Conservation (phyloP, 257 asterid genomes). For the Gynochthodes officinalis region DNA sequence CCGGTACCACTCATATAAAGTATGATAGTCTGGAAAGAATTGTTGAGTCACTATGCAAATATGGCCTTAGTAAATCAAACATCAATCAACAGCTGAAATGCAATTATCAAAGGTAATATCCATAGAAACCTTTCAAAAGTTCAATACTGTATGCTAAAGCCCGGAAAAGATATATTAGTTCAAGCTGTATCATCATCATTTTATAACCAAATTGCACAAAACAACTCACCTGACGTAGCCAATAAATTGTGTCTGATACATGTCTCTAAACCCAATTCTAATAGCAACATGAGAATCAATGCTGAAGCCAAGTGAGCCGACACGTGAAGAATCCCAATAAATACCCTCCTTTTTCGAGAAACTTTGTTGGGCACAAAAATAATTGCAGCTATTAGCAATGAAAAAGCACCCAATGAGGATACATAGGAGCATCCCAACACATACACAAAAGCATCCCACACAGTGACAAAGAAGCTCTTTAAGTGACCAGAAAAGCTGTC, state of each 20-base stretch:
- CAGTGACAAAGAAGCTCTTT: slow-evolving; percentile 76
- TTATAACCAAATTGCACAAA: slow-evolving; percentile 1
- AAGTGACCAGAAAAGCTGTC: slow-evolving; percentile 79
- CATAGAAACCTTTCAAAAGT: not conserved
- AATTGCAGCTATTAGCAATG: slow-evolving; percentile 60
- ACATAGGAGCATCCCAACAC: slow-evolving; percentile 79
- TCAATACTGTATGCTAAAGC: not conserved
- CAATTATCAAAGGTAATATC: not conserved
- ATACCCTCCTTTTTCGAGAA: slow-evolving; percentile 63
- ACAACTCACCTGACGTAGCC: slow-evolving; percentile 72
- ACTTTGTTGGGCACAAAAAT: slow-evolving; percentile 83
- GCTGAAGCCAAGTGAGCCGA: slow-evolving; percentile 93
- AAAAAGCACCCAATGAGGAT: slow-evolving; percentile 73
- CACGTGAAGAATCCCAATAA: slow-evolving; percentile 85
- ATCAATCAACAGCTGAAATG: not conserved
- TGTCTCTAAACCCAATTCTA: slow-evolving; percentile 91
- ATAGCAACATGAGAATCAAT: slow-evolving; percentile 79
- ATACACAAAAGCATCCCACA: slow-evolving; percentile 72
- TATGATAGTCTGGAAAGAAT: slow-evolving; percentile 73
- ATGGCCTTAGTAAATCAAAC: not conserved
- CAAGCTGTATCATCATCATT: not conserved
- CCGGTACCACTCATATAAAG: slow-evolving; percentile 87
- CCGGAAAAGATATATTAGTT: not conserved
- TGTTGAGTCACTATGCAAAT: not conserved
- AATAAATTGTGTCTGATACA: slow-evolving; percentile 82